phyloP scores from a whole-genome alignment of 2,329 filamentous ascomycete species.

The Fusarium torreyae region DNA sequence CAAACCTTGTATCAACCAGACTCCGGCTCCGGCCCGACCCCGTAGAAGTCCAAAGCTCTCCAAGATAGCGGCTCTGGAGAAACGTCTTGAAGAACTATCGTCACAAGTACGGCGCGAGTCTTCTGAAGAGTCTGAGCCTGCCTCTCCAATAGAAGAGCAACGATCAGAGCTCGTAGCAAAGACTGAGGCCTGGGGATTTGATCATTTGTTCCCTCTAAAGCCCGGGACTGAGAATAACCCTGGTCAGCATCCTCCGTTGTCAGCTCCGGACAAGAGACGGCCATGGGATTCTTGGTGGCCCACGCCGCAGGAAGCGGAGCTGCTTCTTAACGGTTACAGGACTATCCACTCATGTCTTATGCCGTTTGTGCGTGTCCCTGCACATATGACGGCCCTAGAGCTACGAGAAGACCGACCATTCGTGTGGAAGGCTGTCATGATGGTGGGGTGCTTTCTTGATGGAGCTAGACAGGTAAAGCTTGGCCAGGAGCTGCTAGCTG shows the following conservation, averaged over 20 bases:
- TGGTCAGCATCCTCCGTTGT: conserved; percentile 22
- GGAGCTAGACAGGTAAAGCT: conserved; percentile 61
- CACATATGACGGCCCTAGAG: conserved; percentile 54
- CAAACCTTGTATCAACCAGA: conserved; percentile 64
- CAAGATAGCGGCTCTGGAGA: conserved; percentile 66
- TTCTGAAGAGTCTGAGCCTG: conserved; percentile 21
- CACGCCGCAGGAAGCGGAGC: conserved; percentile 57
- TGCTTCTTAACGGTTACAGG: conserved; percentile 57
- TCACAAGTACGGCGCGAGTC: conserved; percentile 58
- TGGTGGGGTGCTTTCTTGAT: conserved; percentile 60
- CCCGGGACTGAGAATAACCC: conserved; percentile 19
- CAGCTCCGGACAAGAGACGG: conserved; percentile 29
- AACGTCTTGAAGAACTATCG: conserved; percentile 65
- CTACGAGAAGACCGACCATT: conserved; percentile 60
- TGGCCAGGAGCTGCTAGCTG: conserved; percentile 61
- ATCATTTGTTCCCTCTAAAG: conserved; percentile 56
- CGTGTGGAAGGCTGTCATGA: conserved; percentile 66
- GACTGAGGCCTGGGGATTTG: conserved; percentile 46
- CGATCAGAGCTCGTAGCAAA: conserved; percentile 20
- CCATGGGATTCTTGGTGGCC: conserved; percentile 60
- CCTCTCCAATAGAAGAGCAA: conserved; percentile 20
- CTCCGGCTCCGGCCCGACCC: conserved; percentile 63
- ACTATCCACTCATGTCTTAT: conserved; percentile 56
- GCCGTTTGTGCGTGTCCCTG: conserved; percentile 63
- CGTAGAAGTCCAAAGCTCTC: conserved; percentile 65